Percentiles rank a stretch among this genome's conserved stretches.
Evolutionary conservation across 1,284 basidiomycete genomes (phyloP).

Genomic region (Pseudozyma sp.): DNA sequence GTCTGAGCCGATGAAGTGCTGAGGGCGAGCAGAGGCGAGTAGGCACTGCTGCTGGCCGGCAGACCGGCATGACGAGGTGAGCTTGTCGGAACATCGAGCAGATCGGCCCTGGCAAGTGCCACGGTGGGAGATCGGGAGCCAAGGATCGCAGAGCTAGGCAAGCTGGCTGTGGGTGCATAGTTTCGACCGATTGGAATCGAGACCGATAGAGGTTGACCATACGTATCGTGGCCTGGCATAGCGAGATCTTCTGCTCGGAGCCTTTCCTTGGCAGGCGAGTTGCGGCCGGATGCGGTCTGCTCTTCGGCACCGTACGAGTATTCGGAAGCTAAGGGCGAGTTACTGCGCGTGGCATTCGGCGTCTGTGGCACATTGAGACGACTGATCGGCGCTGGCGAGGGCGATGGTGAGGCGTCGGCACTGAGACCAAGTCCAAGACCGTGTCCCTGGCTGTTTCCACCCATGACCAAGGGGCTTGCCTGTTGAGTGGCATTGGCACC

Average conservation of each 20-base stretch:
- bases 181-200: conserved; percentile 37
- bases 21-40: conserved; percentile 46
- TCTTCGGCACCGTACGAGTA: conserved; percentile 35
- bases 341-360: conserved; percentile 47
- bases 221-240: conserved; percentile 32
- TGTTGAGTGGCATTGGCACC: conserved; percentile 16
- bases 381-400: conserved; percentile 15
- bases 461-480: conserved; percentile 10
- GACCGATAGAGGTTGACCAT: conserved; percentile 43
- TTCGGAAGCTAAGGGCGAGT: conserved; percentile 42
- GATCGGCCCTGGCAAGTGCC: conserved; percentile 11
- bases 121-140: conserved; percentile 44
- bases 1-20: conserved; percentile 29
- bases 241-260: conserved; percentile 20
- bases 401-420: conserved; percentile 21
- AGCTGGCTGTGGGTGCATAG: conserved; percentile 35
- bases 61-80: conserved; percentile 32
- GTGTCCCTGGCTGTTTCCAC: conserved; percentile 19
- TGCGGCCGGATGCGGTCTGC: conserved; percentile 32
- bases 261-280: conserved; percentile 47
- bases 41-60: conserved; percentile 44
- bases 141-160: conserved; percentile 43
- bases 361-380: conserved; percentile 51
- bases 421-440: conserved; percentile 39
- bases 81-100: conserved; percentile 26